phyloP scores from a whole-genome alignment of 208 protist species.

The Trypanosoma boissoni region DNA sequence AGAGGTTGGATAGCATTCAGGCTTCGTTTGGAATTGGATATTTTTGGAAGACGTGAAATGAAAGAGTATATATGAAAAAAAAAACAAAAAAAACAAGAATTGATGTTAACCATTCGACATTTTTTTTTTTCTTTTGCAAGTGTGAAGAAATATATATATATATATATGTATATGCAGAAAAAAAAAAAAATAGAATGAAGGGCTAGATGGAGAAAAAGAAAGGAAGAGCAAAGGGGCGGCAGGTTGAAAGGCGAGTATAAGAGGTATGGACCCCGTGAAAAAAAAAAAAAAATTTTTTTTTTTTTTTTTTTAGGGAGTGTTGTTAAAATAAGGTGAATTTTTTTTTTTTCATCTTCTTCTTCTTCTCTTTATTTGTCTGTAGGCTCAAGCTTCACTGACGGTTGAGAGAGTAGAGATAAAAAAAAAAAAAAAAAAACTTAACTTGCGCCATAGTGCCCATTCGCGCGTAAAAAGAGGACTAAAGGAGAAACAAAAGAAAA shows the following conservation, averaged over 20 bases:
- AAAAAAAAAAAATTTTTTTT: too few relatives aligned
- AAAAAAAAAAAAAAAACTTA: too few relatives aligned
- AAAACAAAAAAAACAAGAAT: conserved; percentile 5
- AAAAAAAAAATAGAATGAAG: too few relatives aligned
- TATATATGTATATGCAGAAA: neutral
- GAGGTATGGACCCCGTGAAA: too few relatives aligned
- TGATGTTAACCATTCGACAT: neutral
- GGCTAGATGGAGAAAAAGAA: too few relatives aligned
- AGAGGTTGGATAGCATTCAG: conserved; percentile 1
- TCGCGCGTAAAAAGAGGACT: neutral
- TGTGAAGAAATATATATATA: neutral
- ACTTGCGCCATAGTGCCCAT: too few relatives aligned
- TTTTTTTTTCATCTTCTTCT: neutral
- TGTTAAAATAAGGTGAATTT: too few relatives aligned
- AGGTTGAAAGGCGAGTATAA: too few relatives aligned
- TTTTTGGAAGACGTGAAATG: neutral
- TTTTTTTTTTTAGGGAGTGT: too few relatives aligned
- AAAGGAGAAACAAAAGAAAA: neutral
- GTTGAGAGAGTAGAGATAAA: too few relatives aligned
- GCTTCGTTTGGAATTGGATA: conserved; percentile 9
- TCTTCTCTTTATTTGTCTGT: neutral
- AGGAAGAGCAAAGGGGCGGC: too few relatives aligned
- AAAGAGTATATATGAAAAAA: conserved; percentile 1
- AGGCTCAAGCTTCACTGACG: too few relatives aligned
- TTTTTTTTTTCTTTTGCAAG: neutral